These are phyloP conservation scores for Pisolithus marmoratus DNA, from an alignment of 768 basidiomycete genomes.

Conservation along the genomic window DNA sequence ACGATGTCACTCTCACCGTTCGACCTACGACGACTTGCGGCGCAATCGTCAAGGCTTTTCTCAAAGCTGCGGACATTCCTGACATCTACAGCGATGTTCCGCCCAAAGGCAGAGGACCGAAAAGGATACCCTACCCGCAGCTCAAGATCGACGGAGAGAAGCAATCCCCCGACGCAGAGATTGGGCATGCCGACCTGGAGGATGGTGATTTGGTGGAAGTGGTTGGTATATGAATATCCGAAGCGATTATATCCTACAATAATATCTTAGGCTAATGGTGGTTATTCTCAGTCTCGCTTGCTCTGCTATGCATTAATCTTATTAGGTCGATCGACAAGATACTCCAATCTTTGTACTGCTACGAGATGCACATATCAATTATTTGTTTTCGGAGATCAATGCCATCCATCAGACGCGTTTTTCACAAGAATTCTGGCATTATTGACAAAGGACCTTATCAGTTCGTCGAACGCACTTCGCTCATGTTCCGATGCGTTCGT, in stretches of 20 bases:
- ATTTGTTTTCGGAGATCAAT: slow-evolving; percentile 4
- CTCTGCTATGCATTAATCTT: background rate
- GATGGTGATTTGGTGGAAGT: slow-evolving; percentile 80
- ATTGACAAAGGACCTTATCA: slow-evolving; percentile 89
- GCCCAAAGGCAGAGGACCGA: slow-evolving; percentile 31
- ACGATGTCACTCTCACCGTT: slow-evolving; percentile 57
- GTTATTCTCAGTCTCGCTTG: background rate
- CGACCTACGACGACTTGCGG: slow-evolving; percentile 75
- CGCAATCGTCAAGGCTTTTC: slow-evolving; percentile 68
- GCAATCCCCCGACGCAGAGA: slow-evolving; percentile 52
- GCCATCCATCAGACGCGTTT: slow-evolving; percentile 57
- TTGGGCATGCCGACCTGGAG: slow-evolving; percentile 66
- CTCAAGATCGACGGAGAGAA: slow-evolving; percentile 69
- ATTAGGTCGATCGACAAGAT: background rate
- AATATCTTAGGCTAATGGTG: background rate
- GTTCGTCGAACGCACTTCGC: slow-evolving; percentile 78
- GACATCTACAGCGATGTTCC: slow-evolving; percentile 41
- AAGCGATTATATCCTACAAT: too few relatives aligned
- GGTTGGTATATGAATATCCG: slow-evolving; percentile 41
- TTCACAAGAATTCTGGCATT: slow-evolving; percentile 85
- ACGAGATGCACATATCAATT: background rate
- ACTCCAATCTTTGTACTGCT: background rate
- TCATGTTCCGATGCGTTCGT: slow-evolving; percentile 55
- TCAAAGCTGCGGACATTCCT: slow-evolving; percentile 60
- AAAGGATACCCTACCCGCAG: slow-evolving; percentile 18